Evolutionary conservation across 768 basidiomycete species (phyloP).

Genomic region (Vararia minispora): DNA sequence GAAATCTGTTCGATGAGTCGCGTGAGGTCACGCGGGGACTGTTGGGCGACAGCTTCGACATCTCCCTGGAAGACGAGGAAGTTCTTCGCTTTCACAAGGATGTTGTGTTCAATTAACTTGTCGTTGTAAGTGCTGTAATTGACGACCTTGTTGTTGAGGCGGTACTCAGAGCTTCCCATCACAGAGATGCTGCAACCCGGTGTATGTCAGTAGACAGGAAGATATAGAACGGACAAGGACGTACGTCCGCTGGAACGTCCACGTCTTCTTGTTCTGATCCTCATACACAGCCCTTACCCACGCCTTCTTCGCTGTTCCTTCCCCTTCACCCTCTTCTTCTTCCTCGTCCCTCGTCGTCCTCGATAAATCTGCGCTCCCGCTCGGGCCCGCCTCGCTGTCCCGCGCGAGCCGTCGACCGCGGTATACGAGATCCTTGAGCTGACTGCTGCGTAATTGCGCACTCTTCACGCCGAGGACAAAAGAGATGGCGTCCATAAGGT

Average conservation of each 20-base stretch:
- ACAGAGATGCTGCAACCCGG: constrained; percentile 65
- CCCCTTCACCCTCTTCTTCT: constrained; percentile 44
- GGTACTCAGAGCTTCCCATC: constrained; percentile 84
- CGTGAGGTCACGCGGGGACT: constrained; percentile 83
- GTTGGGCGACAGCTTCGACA: constrained; percentile 94
- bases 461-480: constrained; percentile 97
- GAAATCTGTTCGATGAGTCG: constrained; percentile 92
- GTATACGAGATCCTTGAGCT: constrained; percentile 92
- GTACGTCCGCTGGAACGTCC: constrained; percentile 86
- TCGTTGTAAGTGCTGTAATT: constrained; percentile 85
- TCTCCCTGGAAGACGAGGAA: constrained; percentile 99
- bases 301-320: constrained; percentile 82
- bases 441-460: constrained; percentile 83
- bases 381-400: constrained; percentile 27
- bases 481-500: constrained; percentile 99
- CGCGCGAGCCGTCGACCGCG: constrained; percentile 70
- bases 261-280: constrained; percentile 70
- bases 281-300: constrained; percentile 92
- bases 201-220: not conserved
- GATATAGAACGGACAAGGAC: constrained; percentile 21
- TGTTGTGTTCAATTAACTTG: constrained; percentile 80
- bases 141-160: constrained; percentile 68
- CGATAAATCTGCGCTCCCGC: constrained; percentile 26
- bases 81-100: constrained; percentile 98
- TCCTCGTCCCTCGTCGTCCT: constrained; percentile 37